phyloP scores from a whole-genome alignment of 2,329 filamentous ascomycete species.

The Fusarium fujikuroi region DNA sequence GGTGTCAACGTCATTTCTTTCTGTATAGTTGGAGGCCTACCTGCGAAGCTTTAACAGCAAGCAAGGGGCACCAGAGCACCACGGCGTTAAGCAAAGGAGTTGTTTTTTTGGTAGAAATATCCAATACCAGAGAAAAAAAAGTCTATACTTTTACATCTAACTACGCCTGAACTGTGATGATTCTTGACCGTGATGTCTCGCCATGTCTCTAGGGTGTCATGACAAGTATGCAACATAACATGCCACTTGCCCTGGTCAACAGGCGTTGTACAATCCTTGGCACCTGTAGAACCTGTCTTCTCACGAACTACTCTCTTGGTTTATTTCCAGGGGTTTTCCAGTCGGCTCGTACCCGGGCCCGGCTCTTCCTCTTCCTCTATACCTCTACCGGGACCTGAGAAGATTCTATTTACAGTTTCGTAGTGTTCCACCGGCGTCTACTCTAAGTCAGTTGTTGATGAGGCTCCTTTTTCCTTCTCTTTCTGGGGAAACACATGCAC shows the following conservation, averaged over 20 bases:
- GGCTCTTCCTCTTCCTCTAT: not conserved
- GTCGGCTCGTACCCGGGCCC: slow-evolving; percentile 37
- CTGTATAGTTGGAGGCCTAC: slow-evolving; percentile 32
- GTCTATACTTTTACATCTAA: slow-evolving; percentile 10
- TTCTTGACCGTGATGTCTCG: not conserved
- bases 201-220: not conserved
- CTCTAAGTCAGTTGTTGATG: not conserved
- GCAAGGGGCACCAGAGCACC: slow-evolving; percentile 39
- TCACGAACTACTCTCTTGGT: not conserved
- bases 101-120: slow-evolving; percentile 32
- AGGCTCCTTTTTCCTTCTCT: slow-evolving; percentile 27
- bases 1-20: slow-evolving; percentile 40
- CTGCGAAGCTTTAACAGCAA: slow-evolving; percentile 38
- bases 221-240: slow-evolving; percentile 11
- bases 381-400: not conserved
- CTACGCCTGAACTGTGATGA: not conserved
- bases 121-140: slow-evolving; percentile 29
- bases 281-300: not conserved
- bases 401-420: not conserved
- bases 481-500: slow-evolving; percentile 35
- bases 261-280: not conserved
- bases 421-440: not conserved
- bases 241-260: not conserved
- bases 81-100: slow-evolving; percentile 36
- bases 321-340: not conserved